These are phyloP conservation scores for Ascochyta pisi DNA, from an alignment of 2,329 filamentous ascomycete species.

Conservation along the genomic window DNA sequence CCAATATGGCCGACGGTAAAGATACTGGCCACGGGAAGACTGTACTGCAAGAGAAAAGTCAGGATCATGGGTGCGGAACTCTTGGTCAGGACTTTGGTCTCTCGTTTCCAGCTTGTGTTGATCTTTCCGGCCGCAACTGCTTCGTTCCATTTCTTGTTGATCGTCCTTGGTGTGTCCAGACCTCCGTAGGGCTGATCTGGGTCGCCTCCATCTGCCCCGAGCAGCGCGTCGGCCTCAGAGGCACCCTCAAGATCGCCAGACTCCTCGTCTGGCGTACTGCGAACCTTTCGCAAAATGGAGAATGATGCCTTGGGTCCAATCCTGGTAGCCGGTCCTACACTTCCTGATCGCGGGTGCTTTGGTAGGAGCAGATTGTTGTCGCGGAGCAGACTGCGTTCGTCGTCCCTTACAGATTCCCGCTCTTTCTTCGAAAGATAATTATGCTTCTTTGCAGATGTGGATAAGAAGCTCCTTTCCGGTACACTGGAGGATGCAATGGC, in stretches of 20 bases:
- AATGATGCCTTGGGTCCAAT: slow-evolving; percentile 41
- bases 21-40: slow-evolving; percentile 55
- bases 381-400: slow-evolving; percentile 64
- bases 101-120: slow-evolving; percentile 88
- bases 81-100: slow-evolving; percentile 77
- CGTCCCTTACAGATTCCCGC: slow-evolving; percentile 60
- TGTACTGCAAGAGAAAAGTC: slow-evolving; percentile 59
- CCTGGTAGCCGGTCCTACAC: slow-evolving; percentile 35
- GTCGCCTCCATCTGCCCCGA: slow-evolving; percentile 49
- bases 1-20: slow-evolving; percentile 60
- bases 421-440: slow-evolving; percentile 60
- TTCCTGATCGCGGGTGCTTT: slow-evolving; percentile 54
- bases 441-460: slow-evolving; percentile 39
- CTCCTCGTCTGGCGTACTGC: slow-evolving; percentile 45
- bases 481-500: slow-evolving; percentile 68
- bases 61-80: slow-evolving; percentile 54
- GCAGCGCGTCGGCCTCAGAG: slow-evolving; percentile 58
- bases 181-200: slow-evolving; percentile 53
- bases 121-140: slow-evolving; percentile 82
- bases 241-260: slow-evolving; percentile 23
- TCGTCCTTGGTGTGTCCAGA: slow-evolving; percentile 57
- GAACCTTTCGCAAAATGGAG: slow-evolving; percentile 36
- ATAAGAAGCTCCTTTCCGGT: slow-evolving; percentile 45
- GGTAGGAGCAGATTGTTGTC: slow-evolving; percentile 66
- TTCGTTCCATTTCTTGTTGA: slow-evolving; percentile 61